phyloP scores from a whole-genome alignment of 495 filamentous ascomycete species.

The Tuber umbilicatum region DNA sequence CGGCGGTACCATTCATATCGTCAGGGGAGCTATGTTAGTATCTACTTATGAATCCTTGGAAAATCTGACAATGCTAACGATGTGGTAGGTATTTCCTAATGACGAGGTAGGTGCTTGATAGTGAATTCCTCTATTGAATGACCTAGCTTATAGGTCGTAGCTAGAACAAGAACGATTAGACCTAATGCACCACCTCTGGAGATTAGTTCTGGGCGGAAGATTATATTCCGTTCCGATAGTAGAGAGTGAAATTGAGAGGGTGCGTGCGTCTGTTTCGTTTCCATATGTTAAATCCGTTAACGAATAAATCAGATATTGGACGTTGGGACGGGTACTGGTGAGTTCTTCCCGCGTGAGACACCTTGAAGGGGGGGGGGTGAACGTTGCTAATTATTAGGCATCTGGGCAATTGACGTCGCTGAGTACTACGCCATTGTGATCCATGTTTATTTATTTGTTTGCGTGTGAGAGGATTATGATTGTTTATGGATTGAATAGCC shows the following conservation, averaged over 20 bases:
- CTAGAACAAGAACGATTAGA: constrained; percentile 47
- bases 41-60: background rate
- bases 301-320: constrained; percentile 21
- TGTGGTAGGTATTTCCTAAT: constrained; percentile 27
- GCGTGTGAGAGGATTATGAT: background rate
- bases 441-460: background rate
- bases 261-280: constrained; percentile 16
- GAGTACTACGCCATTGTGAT: constrained; percentile 9
- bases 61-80: background rate
- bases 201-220: constrained; percentile 51
- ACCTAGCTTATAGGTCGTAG: background rate
- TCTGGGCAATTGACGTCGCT: constrained; percentile 40
- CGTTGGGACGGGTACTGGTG: constrained; percentile 44
- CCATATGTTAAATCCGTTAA: background rate
- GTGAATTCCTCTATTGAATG: background rate
- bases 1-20: constrained; percentile 54
- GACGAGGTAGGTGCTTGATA: constrained; percentile 11
- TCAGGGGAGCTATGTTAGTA: constrained; percentile 23
- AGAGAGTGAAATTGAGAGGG: constrained; percentile 44
- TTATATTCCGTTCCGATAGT: constrained; percentile 55
- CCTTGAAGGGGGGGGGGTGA: background rate
- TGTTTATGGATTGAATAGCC: background rate
- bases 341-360: background rate
- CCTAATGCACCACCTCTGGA: constrained; percentile 59
- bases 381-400: constrained; percentile 17